phyloP scores from a whole-genome alignment of 257 asterid genomes.

The Nicotiana paniculata region DNA sequence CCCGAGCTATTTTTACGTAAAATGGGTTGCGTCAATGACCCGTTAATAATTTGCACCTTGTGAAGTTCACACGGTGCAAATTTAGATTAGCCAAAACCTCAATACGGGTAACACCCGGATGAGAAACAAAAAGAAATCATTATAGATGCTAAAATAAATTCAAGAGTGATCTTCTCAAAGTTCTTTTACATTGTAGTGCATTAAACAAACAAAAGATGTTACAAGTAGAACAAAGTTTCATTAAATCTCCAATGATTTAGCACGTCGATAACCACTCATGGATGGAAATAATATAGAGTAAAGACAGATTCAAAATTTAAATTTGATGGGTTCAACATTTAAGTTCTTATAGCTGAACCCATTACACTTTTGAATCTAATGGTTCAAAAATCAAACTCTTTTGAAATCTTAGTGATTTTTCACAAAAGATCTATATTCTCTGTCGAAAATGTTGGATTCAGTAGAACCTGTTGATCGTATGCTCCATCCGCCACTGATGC shows the following conservation, averaged over 20 bases:
- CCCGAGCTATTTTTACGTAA: too few relatives aligned
- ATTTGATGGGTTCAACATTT: neutral
- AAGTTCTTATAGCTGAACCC: neutral
- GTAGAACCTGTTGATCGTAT: neutral
- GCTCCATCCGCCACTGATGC: neutral
- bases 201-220: neutral
- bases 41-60: too few relatives aligned
- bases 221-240: neutral
- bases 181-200: too few relatives aligned
- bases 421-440: neutral
- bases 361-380: neutral
- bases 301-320: neutral
- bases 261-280: neutral
- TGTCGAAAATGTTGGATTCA: neutral
- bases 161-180: too few relatives aligned
- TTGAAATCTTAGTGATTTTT: neutral
- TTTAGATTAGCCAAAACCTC: too few relatives aligned
- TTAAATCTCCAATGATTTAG: neutral
- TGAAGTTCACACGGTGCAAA: too few relatives aligned
- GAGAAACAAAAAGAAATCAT: too few relatives aligned
- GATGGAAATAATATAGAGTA: neutral
- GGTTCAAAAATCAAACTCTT: neutral
- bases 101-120: too few relatives aligned
- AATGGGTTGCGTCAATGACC: too few relatives aligned
- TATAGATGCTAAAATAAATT: too few relatives aligned